phyloP scores from a whole-genome alignment of 2,329 filamentous ascomycete species.

The Phialophora expanda region DNA sequence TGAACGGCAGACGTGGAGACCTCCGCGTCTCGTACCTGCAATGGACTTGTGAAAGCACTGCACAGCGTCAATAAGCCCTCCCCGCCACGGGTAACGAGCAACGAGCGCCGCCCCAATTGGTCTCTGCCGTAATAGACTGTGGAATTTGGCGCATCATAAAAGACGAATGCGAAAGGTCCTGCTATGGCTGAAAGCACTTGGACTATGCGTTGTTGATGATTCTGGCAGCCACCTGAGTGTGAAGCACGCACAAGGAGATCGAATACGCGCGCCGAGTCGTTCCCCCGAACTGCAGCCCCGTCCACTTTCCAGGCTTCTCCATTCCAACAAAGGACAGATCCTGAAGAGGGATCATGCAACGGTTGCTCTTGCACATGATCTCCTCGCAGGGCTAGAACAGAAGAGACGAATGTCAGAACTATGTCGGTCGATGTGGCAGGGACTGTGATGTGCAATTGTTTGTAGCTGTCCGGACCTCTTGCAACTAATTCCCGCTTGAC shows the following conservation, averaged over 20 bases:
- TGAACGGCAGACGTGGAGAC: conserved; percentile 85
- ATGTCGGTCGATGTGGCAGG: conserved; percentile 35
- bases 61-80: conserved; percentile 64
- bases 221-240: conserved; percentile 27
- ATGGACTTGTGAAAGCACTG: conserved; percentile 73
- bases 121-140: conserved; percentile 84
- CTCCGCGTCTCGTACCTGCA: conserved; percentile 57
- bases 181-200: conserved; percentile 65
- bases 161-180: conserved; percentile 90
- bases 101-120: conserved; percentile 81
- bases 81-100: conserved; percentile 57
- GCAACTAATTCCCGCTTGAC: conserved; percentile 46
- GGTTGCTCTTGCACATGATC: conserved; percentile 74
- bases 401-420: conserved; percentile 72
- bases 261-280: conserved; percentile 78
- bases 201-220: conserved; percentile 49
- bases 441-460: conserved; percentile 42
- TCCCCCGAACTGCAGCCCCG: conserved; percentile 64
- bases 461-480: conserved; percentile 53
- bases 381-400: conserved; percentile 88
- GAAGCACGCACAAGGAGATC: conserved; percentile 59
- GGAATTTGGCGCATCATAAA: conserved; percentile 67
- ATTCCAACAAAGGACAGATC: conserved; percentile 89
- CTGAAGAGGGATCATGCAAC: conserved; percentile 61
- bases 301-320: conserved; percentile 88